phyloP scores from a whole-genome alignment of 228 moss, liverwort and hornwort species.

The Sphagnum magellanicum region DNA sequence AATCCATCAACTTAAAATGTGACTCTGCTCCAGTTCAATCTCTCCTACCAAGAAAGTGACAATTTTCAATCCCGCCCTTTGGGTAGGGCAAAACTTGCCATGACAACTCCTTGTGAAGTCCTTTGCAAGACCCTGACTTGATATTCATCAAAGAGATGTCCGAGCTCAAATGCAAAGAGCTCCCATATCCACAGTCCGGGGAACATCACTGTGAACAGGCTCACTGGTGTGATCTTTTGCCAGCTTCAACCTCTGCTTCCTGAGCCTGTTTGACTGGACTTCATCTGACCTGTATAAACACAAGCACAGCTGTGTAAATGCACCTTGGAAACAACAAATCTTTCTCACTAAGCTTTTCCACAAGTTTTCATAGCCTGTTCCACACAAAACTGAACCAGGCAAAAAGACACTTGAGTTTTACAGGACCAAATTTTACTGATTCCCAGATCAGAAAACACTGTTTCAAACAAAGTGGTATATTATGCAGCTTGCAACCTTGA shows the following conservation, averaged over 20 bases:
- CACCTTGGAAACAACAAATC: not conserved
- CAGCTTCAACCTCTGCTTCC: not conserved
- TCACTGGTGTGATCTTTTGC: not conserved
- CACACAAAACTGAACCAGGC: not conserved
- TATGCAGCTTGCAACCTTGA: not conserved
- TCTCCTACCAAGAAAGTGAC: too few species aligned
- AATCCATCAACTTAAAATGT: too few species aligned
- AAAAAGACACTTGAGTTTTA: too few species aligned
- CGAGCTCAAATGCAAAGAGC: constrained; percentile 63
- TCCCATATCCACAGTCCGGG: constrained; percentile 55
- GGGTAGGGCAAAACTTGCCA: too few species aligned
- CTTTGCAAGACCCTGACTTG: too few species aligned
- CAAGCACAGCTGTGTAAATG: too few species aligned
- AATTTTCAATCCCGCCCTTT: too few species aligned
- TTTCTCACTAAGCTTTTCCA: not conserved
- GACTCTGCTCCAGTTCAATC: too few species aligned
- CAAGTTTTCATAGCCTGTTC: not conserved
- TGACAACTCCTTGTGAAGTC: too few species aligned
- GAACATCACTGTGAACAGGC: constrained; percentile 8
- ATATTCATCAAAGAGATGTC: too few species aligned
- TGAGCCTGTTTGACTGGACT: not conserved
- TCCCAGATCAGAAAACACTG: not conserved
- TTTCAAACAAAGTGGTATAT: not conserved
- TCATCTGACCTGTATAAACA: too few species aligned
- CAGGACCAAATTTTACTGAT: too few species aligned